Evolutionary conservation across 2,329 filamentous ascomycete genomes (phyloP).

Genomic region (Xylaria arbuscula): DNA sequence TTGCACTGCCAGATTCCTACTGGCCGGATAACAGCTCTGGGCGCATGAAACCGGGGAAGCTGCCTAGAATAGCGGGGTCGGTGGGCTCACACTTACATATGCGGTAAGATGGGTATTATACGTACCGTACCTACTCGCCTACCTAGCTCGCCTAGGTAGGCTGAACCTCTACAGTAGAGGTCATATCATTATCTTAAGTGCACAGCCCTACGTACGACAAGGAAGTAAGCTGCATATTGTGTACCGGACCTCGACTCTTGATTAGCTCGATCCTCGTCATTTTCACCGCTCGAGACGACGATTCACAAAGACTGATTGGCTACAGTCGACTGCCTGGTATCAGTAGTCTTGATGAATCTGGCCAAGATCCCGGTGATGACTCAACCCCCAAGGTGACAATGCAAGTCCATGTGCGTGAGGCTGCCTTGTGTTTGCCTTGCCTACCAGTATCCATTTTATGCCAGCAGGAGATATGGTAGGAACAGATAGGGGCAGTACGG

Average conservation of each 20-base stretch:
- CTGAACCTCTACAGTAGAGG: too few species aligned
- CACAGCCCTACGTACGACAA: too few species aligned
- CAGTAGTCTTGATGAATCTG: not conserved
- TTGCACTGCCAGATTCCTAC: not conserved
- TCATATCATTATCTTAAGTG: too few species aligned
- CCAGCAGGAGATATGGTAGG: not conserved
- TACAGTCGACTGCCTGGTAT: not conserved
- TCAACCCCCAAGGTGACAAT: not conserved
- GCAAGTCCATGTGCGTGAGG: not conserved
- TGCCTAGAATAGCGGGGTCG: too few species aligned
- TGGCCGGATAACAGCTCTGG: not conserved
- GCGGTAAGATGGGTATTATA: too few species aligned
- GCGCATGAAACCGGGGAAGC: not conserved
- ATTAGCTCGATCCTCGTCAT: not conserved
- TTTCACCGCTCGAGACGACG: not conserved
- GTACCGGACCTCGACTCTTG: not conserved
- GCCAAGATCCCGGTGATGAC: slow-evolving; percentile 3
- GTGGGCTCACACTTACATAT: too few species aligned
- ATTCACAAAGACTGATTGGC: not conserved
- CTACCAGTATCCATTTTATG: not conserved
- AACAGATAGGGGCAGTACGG: not conserved
- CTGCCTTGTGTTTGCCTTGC: slow-evolving; percentile 23
- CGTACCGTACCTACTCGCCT: too few species aligned
- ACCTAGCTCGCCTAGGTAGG: too few species aligned
- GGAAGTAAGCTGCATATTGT: too few species aligned